Evolutionary conservation across 2,329 filamentous ascomycete species (phyloP), one percentile per base, ranked within the genome.

Genomic region (Hymenoscyphus salicellus): DNA sequence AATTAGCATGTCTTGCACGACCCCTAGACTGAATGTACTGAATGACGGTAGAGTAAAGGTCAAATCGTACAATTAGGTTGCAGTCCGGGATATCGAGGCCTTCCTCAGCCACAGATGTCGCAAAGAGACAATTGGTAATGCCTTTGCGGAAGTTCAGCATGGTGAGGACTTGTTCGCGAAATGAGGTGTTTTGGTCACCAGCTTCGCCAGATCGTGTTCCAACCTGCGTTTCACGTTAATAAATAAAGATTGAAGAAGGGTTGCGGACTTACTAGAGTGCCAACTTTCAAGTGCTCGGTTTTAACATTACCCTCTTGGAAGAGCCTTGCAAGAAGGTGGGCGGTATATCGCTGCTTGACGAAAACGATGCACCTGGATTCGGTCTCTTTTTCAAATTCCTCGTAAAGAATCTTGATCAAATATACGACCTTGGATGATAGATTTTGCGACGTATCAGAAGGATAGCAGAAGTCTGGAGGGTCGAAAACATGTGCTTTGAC

Each of bases 11-110:
- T 46, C 95, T 85, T 14, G 95, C 95, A 62, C 95, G 86, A 0
- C 95, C 95, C 67, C 92, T 86, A 16, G 93, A 97, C 76, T 99
- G 95, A 23, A 98, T 88, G 74, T 97, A 98, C 73, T 96, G 91
- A 61, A 98, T 98, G 76, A 97, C 87, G 0, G 94, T 97, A 11
- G 84, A 83, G 77, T 93, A 97, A 2, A 96, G 83, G 74, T 98
- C 92, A 72, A 97, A 99, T 1, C 93, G 79, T 65, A 90, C 81
- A 33, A 90, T 80, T 0, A 89, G 74, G 68, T 89, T 89, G 75
- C 87, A 90, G 63, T 88, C 85, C 0, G 87, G 87, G 58, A 90
- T 84, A 70, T 90, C 87, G 14, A 90, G 82, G 0, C 87, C 87
- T 73, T 90, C 87, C 71, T 90, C 87, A 0, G 84, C 87, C 1